Base-by-base conservation (phyloP, 2,329 filamentous ascomycete genomes). In the Colletotrichum horii region DNA sequence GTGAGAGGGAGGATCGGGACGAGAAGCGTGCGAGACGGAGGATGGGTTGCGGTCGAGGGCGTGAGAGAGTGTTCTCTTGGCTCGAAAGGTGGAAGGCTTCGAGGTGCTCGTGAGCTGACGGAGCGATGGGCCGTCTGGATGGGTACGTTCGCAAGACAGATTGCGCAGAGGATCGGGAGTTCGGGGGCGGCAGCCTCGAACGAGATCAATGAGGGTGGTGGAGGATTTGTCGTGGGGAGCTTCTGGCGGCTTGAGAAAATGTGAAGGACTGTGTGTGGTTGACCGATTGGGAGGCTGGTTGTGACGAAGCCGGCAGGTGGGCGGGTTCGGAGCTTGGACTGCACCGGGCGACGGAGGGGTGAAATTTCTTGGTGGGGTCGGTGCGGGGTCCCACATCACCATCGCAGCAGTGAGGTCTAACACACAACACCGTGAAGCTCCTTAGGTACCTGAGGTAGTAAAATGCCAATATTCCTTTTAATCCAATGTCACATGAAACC, bases 281-380 rank as follows among this genome's bases (percentile, higher is more conserved):
- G 32, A 32, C 48, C 34, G 48, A 56, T 28, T 7, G 15, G n/a
- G 48, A 32, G 38, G 38, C 15, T 36, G n/a, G 32, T 24, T 64
- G n/a, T 19, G 61, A 64, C 22, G 61, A 64, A 30, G 15, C 12
- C 4, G 62, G 38, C 12, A 8, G 1, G 34, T 60, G 22, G 15
- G 19, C 19, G 73, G 73, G 64, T 70, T 72, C 48, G 22, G 30
- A 68, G 70, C 64, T 75, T 58, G 32, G 38, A n/a, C n/a, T n/a
- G 38, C 8, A 11, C n/a, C n/a, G 32, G 22, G 22, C 55, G 15
- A 67, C 14, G 4, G 74, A 68, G 73, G 73, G 73, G 73, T 73
- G 64, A 75, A 75, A 75, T 75, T 75, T 75, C 73, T 56, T 61
- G 64, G 73, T 75, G 73, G 74, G 70, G 70, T 69, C 58, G 32